A percentile compares a stretch with the other conserved stretches of the same genome.
Evolutionary conservation across 768 basidiomycete genomes (phyloP).

Genomic region (Leccinum imitatum): DNA sequence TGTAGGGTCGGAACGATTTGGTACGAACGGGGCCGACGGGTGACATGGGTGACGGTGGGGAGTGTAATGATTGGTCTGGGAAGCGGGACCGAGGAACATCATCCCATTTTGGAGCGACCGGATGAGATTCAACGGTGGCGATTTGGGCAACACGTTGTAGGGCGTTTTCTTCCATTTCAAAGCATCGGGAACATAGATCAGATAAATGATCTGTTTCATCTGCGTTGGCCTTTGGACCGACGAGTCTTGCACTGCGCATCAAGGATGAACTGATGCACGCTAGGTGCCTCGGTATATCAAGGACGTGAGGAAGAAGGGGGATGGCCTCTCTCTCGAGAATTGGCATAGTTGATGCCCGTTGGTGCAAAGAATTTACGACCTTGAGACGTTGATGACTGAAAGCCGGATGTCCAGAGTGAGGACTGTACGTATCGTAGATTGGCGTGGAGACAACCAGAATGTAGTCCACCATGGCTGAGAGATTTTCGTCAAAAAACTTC

Average conservation of each 20-base stretch:
- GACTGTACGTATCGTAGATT: conserved; percentile 25
- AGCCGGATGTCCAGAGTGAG: conserved; percentile 27
- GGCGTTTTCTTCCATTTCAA: conserved; percentile 70
- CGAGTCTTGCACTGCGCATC: conserved; percentile 56
- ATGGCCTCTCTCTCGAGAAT: conserved; percentile 67
- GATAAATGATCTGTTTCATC: conserved; percentile 41
- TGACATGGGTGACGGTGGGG: conserved; percentile 26
- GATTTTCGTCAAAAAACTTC: conserved; percentile 64
- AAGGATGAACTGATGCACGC: conserved; percentile 75
- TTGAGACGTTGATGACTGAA: conserved; percentile 53
- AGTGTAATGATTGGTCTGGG: conserved; percentile 2
- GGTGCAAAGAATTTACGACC: conserved; percentile 54
- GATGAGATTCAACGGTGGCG: conserved; percentile 29
- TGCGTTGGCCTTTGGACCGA: conserved; percentile 37
- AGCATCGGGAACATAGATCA: conserved; percentile 60
- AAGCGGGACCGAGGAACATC: conserved; percentile 1
- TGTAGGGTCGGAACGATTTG: conserved; percentile 44
- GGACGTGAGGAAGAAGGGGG: conserved; percentile 66
- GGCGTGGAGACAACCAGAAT: conserved; percentile 69
- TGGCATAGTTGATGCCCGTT: conserved; percentile 55
- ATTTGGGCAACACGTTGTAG: conserved; percentile 65
- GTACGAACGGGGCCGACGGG: conserved; percentile 16
- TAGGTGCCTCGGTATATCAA: conserved; percentile 78
- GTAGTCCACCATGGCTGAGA: conserved; percentile 77
- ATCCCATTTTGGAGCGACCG: conserved; percentile 19